Conservation (phyloP, 306 rosid species). For the Prunus davidiana region DNA sequence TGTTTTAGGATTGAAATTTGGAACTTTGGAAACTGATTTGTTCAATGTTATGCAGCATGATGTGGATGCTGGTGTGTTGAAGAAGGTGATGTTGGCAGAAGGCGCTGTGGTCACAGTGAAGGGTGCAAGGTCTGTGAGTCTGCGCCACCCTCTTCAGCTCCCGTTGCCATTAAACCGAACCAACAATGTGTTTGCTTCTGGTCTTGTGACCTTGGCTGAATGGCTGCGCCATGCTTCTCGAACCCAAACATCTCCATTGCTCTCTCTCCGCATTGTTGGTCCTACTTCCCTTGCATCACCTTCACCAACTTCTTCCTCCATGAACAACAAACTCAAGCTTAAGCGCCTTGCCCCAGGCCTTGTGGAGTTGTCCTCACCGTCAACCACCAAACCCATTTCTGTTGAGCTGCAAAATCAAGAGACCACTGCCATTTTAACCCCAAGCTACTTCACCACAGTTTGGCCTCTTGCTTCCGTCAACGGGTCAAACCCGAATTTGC, state of each 20-base stretch:
- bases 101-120: constrained; percentile 95
- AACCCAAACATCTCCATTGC: constrained; percentile 41
- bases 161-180: constrained; percentile 72
- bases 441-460: constrained; percentile 54
- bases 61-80: constrained; percentile 95
- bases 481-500: constrained; percentile 65
- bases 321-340: constrained; percentile 69
- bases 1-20: not conserved
- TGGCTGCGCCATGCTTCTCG: constrained; percentile 69
- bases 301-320: constrained; percentile 52
- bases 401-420: constrained; percentile 40
- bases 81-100: constrained; percentile 87
- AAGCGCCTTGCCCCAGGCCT: constrained; percentile 95
- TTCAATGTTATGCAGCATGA: constrained; percentile 70
- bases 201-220: constrained; percentile 69
- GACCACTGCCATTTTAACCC: constrained; percentile 55
- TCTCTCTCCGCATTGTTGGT: constrained; percentile 84
- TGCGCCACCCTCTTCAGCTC: constrained; percentile 77
- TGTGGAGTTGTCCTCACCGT: constrained; percentile 74
- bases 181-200: constrained; percentile 62
- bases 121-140: constrained; percentile 93
- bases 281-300: constrained; percentile 75
- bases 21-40: not conserved
- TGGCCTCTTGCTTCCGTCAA: constrained; percentile 92
- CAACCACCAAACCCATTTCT: constrained; percentile 34